A percentile compares a stretch with the other conserved stretches of the same genome.
Conservation (phyloP, 805 yeast genomes). For the Suhomyces prunicola region DNA sequence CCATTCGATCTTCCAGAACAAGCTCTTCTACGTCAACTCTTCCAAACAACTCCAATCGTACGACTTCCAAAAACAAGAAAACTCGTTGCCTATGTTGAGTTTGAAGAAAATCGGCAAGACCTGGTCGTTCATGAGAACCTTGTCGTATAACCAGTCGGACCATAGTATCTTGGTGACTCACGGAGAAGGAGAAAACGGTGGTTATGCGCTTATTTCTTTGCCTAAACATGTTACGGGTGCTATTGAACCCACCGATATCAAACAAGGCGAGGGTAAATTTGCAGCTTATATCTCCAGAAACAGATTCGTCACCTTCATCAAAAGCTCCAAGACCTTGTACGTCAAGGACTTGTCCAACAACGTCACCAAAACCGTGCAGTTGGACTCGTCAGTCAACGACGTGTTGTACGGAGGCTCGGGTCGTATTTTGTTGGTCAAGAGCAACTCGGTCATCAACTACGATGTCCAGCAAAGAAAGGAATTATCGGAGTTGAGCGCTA, state of each 20-base stretch:
- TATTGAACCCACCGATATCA: conserved; percentile 80
- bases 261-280: conserved; percentile 76
- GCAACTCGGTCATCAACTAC: conserved; percentile 69
- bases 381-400: conserved; percentile 66
- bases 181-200: conserved; percentile 63
- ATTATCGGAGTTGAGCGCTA: conserved; percentile 62
- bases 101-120: conserved; percentile 80
- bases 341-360: conserved; percentile 81
- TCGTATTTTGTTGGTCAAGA: conserved; percentile 69
- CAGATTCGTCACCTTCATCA: conserved; percentile 80
- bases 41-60: conserved; percentile 84
- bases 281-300: conserved; percentile 94
- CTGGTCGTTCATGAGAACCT: conserved; percentile 80
- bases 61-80: conserved; percentile 62
- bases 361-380: conserved; percentile 74
- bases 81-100: conserved; percentile 75
- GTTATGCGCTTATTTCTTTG: conserved; percentile 69
- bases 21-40: conserved; percentile 69
- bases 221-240: conserved; percentile 92
- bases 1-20: conserved; percentile 67
- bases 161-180: conserved; percentile 80
- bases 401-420: conserved; percentile 82
- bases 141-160: conserved; percentile 92
- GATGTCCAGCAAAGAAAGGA: conserved; percentile 92
- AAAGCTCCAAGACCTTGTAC: conserved; percentile 62